Conservation (phyloP, 1,284 basidiomycete genomes). For the Gomphus sp. region DNA sequence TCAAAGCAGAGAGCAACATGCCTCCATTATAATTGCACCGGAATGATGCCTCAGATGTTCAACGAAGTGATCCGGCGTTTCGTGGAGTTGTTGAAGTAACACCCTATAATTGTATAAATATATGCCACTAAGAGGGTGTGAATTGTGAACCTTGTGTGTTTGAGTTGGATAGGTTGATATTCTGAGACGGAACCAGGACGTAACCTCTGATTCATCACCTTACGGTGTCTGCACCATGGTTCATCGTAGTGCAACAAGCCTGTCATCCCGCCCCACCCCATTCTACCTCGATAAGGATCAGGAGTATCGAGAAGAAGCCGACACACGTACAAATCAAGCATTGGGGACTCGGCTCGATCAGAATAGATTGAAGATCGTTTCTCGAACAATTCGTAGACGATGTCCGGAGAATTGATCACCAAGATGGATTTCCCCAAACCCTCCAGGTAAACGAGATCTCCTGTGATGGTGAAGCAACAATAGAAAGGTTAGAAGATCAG, state of each 20-base stretch:
- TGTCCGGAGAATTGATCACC: constrained; percentile 11
- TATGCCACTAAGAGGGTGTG: not conserved
- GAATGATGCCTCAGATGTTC: not conserved
- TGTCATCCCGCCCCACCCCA: constrained; percentile 17
- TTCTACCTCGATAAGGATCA: constrained; percentile 5
- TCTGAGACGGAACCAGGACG: not conserved
- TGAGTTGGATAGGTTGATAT: constrained; percentile 5
- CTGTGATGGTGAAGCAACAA: too few relatives aligned
- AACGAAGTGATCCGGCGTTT: not conserved
- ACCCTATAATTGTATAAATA: not conserved
- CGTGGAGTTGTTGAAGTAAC: not conserved
- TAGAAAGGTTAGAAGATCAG: too few relatives aligned
- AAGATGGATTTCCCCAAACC: not conserved
- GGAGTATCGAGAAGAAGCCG: not conserved
- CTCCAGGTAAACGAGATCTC: too few relatives aligned
- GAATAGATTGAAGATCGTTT: constrained; percentile 15
- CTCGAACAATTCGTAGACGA: constrained; percentile 14
- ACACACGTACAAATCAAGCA: constrained; percentile 6
- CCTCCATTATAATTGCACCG: constrained; percentile 6
- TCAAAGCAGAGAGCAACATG: not conserved
- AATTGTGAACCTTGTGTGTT: not conserved
- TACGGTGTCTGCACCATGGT: constrained; percentile 11
- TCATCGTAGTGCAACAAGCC: constrained; percentile 16
- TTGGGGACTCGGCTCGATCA: constrained; percentile 8
- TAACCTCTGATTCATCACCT: not conserved